Percentiles rank a stretch among this genome's conserved stretches.
phyloP scores from a whole-genome alignment of 257 asterid species.

The Ophiorrhiza pumila region DNA sequence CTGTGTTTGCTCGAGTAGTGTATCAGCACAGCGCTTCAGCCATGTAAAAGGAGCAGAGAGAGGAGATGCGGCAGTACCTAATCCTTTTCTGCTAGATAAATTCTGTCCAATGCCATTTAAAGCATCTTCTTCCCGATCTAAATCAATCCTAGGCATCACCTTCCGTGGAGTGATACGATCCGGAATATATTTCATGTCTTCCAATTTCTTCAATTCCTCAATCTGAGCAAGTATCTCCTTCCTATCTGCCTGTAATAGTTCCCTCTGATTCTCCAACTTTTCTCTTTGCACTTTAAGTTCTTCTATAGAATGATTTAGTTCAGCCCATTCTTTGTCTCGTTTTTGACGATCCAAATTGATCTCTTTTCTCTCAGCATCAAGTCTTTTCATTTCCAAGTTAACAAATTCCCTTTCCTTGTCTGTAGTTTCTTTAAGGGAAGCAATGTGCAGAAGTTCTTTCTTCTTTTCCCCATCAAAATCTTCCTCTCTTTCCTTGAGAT shows the following conservation, averaged over 20 bases:
- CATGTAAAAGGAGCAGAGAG: constrained; percentile 76
- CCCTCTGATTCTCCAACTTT: constrained; percentile 92
- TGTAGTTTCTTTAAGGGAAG: constrained; percentile 53
- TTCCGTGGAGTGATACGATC: constrained; percentile 56
- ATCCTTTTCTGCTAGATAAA: constrained; percentile 30
- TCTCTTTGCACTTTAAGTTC: constrained; percentile 82
- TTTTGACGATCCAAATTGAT: constrained; percentile 72
- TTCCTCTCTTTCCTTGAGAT: constrained; percentile 61
- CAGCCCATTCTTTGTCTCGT: constrained; percentile 83
- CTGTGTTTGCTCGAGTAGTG: constrained; percentile 65
- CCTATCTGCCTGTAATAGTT: constrained; percentile 74
- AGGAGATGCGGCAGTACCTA: constrained; percentile 52
- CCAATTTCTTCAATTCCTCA: constrained; percentile 68
- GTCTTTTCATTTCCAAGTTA: constrained; percentile 64
- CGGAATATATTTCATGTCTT: constrained; percentile 59
- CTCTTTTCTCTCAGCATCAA: constrained; percentile 67
- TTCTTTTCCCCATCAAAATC: constrained; percentile 69
- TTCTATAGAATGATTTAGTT: constrained; percentile 65
- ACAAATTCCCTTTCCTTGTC: constrained; percentile 76
- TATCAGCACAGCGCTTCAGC: constrained; percentile 91
- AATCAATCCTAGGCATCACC: constrained; percentile 37
- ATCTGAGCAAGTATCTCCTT: constrained; percentile 72
- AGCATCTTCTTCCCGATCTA: constrained; percentile 32
- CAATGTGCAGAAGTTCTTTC: constrained; percentile 59
- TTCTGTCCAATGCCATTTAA: constrained; percentile 41